These are phyloP conservation scores for Neurospora tetraspora DNA, from an alignment of 495 filamentous ascomycete genomes.

Conservation along the genomic window DNA sequence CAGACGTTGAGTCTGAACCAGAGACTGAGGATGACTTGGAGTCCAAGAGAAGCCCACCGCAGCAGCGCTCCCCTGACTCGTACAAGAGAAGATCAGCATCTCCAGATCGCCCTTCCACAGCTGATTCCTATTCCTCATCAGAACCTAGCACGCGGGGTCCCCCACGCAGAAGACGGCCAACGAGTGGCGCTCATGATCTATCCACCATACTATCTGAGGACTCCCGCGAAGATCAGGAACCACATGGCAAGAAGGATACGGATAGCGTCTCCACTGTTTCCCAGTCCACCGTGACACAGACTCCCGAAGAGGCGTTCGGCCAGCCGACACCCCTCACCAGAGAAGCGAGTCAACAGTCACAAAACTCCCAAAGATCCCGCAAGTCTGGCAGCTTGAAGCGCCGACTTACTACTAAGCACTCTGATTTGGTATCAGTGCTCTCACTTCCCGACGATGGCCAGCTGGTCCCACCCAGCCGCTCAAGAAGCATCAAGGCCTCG, in stretches of 20 bases:
- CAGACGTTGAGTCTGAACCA: conserved; percentile 22
- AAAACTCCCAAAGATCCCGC: neutral
- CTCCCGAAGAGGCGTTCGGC: conserved; percentile 20
- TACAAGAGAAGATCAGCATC: conserved; percentile 16
- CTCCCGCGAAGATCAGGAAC: conserved; percentile 31
- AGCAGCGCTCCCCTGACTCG: conserved; percentile 18
- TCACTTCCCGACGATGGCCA: conserved; percentile 61
- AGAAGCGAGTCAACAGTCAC: conserved; percentile 22
- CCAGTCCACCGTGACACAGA: conserved; percentile 40
- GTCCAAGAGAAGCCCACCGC: conserved; percentile 5
- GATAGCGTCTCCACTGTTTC: conserved; percentile 35
- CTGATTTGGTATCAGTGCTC: conserved; percentile 85
- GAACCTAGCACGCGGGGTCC: conserved; percentile 10
- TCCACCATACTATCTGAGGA: conserved; percentile 66
- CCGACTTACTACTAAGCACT: conserved; percentile 82
- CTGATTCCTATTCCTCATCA: conserved; percentile 23
- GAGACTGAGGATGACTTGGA: conserved; percentile 19
- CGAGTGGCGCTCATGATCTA: conserved; percentile 53
- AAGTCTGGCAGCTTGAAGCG: conserved; percentile 48
- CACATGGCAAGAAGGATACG: conserved; percentile 25
- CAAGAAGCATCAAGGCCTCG: conserved; percentile 55
- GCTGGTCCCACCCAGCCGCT: conserved; percentile 25
- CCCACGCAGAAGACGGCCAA: conserved; percentile 44
- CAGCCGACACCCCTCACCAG: conserved; percentile 29
- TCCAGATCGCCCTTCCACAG: conserved; percentile 23